Conservation (phyloP, 495 filamentous ascomycete species). For the Aspergillus indologenus region DNA sequence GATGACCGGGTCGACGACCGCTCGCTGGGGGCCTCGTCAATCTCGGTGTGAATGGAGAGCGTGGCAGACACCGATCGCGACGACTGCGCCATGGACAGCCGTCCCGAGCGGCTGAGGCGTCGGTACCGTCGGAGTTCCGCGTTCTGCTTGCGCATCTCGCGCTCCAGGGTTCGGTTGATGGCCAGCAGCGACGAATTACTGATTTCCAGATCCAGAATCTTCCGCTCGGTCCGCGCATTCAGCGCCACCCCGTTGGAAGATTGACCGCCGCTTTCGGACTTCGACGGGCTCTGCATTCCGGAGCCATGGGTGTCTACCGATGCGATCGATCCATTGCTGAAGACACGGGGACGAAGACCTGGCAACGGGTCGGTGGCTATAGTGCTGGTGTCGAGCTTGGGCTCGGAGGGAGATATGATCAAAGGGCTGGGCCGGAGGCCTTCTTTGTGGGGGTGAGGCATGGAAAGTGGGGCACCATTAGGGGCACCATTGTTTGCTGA, state of each 20-base stretch:
- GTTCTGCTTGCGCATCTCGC: conserved; percentile 86
- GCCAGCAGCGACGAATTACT: conserved; percentile 93
- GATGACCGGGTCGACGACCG: conserved; percentile 31
- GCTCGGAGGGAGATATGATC: conserved; percentile 26
- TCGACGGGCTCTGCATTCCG: conserved; percentile 44
- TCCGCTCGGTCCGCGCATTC: conserved; percentile 86
- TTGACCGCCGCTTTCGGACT: conserved; percentile 34
- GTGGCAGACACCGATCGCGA: conserved; percentile 42
- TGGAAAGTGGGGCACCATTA: conserved; percentile 6
- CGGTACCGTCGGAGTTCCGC: conserved; percentile 81
- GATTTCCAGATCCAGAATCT: conserved; percentile 96
- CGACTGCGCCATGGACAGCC: conserved; percentile 56
- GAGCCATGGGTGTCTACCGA: conserved; percentile 31
- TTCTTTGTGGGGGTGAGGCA: conserved; percentile 15
- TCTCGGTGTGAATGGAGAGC: conserved; percentile 36
- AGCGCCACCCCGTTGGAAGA: conserved; percentile 63
- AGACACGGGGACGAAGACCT: conserved; percentile 36
- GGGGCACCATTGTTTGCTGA: conserved; percentile 19
- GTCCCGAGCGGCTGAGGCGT: conserved; percentile 73
- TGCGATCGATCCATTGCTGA: conserved; percentile 39
- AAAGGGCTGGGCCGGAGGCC: conserved; percentile 36
- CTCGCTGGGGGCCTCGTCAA: conserved; percentile 36
- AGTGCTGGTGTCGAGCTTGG: conserved; percentile 21
- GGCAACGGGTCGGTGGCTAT: conserved; percentile 32
- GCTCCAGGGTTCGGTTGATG: conserved; percentile 92